Conservation (phyloP, 2,329 filamentous ascomycete species). For the Pleomassaria siparia region DNA sequence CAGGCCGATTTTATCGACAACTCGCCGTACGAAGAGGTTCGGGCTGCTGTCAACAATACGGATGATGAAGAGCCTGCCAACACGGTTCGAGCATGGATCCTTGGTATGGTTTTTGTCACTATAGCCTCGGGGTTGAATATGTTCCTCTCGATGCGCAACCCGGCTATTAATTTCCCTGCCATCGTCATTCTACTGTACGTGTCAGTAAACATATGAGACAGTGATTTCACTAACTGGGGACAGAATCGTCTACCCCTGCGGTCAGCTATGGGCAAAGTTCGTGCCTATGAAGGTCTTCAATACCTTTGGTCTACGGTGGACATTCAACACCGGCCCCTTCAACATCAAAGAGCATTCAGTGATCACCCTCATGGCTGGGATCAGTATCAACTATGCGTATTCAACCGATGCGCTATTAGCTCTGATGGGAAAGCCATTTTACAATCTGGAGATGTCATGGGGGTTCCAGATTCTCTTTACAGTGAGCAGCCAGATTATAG, state of each 20-base stretch:
- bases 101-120: slow-evolving; percentile 50
- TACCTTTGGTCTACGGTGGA: slow-evolving; percentile 57
- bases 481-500: slow-evolving; percentile 67
- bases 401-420: slow-evolving; percentile 74
- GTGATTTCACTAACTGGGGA: neutral
- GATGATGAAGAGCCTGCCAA: slow-evolving; percentile 49
- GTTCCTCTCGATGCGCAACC: slow-evolving; percentile 63
- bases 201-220: neutral
- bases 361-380: slow-evolving; percentile 63
- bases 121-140: slow-evolving; percentile 56
- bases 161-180: slow-evolving; percentile 62
- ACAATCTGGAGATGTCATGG: slow-evolving; percentile 69
- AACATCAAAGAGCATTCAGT: slow-evolving; percentile 65
- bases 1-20: slow-evolving; percentile 19
- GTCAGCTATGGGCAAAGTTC: slow-evolving; percentile 57
- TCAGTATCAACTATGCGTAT: slow-evolving; percentile 65
- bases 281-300: slow-evolving; percentile 58
- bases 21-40: slow-evolving; percentile 30
- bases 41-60: slow-evolving; percentile 48
- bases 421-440: slow-evolving; percentile 57
- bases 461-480: slow-evolving; percentile 66
- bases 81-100: slow-evolving; percentile 50
- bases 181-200: slow-evolving; percentile 61
- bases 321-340: slow-evolving; percentile 60
- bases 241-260: slow-evolving; percentile 58